Evolutionary conservation across 2,329 filamentous ascomycete species (phyloP).

Genomic region (Arthrobotrys sinensis): DNA sequence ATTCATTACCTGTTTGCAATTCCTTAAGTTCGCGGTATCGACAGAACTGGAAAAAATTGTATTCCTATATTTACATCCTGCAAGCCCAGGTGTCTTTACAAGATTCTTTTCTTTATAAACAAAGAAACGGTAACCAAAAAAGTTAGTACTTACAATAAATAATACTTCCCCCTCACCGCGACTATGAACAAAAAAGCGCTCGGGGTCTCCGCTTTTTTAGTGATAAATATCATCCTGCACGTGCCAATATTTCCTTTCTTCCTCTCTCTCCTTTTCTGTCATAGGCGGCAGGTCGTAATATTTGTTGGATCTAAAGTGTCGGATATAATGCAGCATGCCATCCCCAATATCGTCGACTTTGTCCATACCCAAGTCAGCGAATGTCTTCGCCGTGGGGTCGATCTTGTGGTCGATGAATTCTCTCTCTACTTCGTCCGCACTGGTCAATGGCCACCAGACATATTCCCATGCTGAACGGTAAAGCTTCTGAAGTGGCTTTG

Average conservation of each 20-base stretch:
- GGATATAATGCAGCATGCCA: conserved; percentile 87
- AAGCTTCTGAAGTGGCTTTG: conserved; percentile 84
- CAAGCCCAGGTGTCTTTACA: conserved; percentile 28
- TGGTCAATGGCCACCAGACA: conserved; percentile 90
- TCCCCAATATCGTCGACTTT: conserved; percentile 83
- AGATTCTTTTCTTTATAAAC: conserved; percentile 35
- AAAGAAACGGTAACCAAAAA: conserved; percentile 39
- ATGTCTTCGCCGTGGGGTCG: conserved; percentile 92
- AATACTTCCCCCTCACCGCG: conserved; percentile 4
- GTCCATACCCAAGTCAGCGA: conserved; percentile 91
- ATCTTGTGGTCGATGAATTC: conserved; percentile 95
- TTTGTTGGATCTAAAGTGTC: conserved; percentile 81
- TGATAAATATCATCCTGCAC: conserved; percentile 79
- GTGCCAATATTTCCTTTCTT: conserved; percentile 97
- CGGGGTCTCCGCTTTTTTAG: conserved; percentile 5
- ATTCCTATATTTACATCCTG: conserved; percentile 58
- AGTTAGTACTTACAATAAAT: conserved; percentile 52
- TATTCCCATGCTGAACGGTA: conserved; percentile 80
- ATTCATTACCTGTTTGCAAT: not conserved
- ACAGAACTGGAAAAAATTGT: conserved; percentile 10
- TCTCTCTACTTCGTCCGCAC: conserved; percentile 87
- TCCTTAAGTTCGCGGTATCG: not conserved
- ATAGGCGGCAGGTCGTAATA: conserved; percentile 95
- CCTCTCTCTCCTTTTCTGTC: conserved; percentile 92
- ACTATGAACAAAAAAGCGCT: conserved; percentile 25